A percentile compares a stretch with the other conserved stretches of the same genome.
phyloP scores from a whole-genome alignment of 2,329 filamentous ascomycete species.

The Thelonectria rubi region DNA sequence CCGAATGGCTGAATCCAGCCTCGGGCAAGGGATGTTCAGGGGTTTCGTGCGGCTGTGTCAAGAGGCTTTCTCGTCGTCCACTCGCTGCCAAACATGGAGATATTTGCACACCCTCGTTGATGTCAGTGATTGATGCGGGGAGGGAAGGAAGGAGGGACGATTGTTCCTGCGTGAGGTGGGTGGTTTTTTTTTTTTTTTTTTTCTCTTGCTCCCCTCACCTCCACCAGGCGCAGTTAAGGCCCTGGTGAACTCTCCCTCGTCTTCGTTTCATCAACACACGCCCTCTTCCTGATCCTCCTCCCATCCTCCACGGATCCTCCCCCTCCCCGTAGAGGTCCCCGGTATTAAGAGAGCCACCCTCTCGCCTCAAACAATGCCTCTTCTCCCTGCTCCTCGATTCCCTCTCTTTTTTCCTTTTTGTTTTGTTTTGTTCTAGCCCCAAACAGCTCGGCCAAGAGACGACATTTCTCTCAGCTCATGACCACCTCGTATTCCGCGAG shows the following conservation, averaged over 20 bases:
- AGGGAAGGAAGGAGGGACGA: constrained; percentile 3
- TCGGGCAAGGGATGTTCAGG: too few relatives aligned
- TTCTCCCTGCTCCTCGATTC: constrained; percentile 7
- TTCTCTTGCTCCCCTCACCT: too few relatives aligned
- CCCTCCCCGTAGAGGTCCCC: not conserved
- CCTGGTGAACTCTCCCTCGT: not conserved
- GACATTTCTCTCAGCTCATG: not conserved
- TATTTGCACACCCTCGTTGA: not conserved
- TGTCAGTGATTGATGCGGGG: not conserved
- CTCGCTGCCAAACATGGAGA: not conserved
- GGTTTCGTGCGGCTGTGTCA: not conserved
- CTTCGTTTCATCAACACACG: constrained; percentile 16
- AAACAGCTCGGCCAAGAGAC: not conserved
- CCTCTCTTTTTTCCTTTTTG: constrained; percentile 4
- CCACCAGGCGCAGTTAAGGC: too few relatives aligned
- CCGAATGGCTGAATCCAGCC: not conserved
- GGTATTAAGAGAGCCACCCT: not conserved
- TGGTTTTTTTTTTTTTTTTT: not conserved
- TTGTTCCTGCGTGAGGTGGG: constrained; percentile 7
- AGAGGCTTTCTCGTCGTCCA: too few relatives aligned
- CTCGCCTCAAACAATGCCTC: not conserved
- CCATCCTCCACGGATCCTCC: not conserved
- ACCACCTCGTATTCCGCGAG: constrained; percentile 20
- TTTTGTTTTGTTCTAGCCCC: constrained; percentile 6
- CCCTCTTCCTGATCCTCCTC: not conserved